Evolutionary conservation across 1,284 basidiomycete genomes (phyloP), one percentile per base, ranked within the genome.

Genomic region (Ustilago curta): DNA sequence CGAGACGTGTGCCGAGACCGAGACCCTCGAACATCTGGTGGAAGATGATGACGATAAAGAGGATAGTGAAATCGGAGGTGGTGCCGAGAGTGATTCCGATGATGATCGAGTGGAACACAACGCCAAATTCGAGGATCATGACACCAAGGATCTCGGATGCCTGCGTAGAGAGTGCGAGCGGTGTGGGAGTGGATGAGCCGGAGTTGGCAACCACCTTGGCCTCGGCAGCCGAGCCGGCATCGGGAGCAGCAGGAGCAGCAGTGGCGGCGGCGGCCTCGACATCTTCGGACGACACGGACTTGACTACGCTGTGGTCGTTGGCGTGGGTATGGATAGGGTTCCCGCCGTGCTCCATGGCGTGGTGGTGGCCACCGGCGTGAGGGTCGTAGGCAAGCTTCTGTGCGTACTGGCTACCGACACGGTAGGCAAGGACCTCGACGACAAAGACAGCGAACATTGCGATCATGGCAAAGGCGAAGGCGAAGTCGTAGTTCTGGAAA

Each of bases 81-180:
- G 96, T 93, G 21, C 94, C 95, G 49, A 99, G 90, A 0, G 96
- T 98, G 25, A 99, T 87, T 1, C 96, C 96, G 77, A 99, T 94
- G 75, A 99, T 89, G 44, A 97, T 83, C 81, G 86, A 85, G 51
- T 97, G 95, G 68, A 99, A 87, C 14, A 95, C 86, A 51, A 98
- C 93, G 79, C 96, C 97, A 80, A 98, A 96, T 84, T 90, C 94
- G 64, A 96, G 88, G 70, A 95, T 94, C 44, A 89, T 90, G 45
- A 95, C 88, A 21, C 94, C 95, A 48, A 98, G 88, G 51, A 97
- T 87, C 85, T 97, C 94, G 1, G 93, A 90, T 0, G 88, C 76
- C 2, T 71, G 63, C 2, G 68, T 23, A 21, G 57, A 53, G 23
- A 76, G 32, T 7, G 55, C 21, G 6, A 66, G 18, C 3, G 42